Conservation (phyloP, 352 stramenopile species). For the Phytophthora agathidicida region DNA sequence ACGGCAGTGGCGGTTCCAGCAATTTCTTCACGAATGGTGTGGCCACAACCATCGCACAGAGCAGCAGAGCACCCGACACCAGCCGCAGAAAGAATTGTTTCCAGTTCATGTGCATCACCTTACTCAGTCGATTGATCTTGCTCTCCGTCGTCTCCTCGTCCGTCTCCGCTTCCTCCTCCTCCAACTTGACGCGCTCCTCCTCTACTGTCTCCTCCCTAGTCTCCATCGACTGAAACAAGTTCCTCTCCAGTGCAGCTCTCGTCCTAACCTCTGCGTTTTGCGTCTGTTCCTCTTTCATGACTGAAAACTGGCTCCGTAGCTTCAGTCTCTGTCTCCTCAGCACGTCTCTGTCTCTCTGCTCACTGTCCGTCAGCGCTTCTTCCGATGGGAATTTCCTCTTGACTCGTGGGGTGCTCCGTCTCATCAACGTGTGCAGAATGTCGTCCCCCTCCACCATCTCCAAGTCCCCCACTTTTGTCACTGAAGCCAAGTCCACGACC, state of each 20-base stretch:
- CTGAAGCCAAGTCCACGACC: constrained; percentile 51
- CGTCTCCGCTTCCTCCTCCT: constrained; percentile 47
- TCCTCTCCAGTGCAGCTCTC: constrained; percentile 2
- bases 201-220: constrained; percentile 6
- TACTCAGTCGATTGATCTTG: constrained; percentile 36
- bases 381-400: constrained; percentile 61
- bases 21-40: constrained; percentile 47
- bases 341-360: constrained; percentile 55
- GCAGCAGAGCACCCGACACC: constrained; percentile 29
- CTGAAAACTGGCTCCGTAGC: constrained; percentile 45
- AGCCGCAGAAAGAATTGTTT: constrained; percentile 46
- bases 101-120: constrained; percentile 50
- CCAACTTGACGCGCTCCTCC: constrained; percentile 23
- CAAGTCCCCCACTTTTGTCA: constrained; percentile 41
- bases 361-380: constrained; percentile 43
- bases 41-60: constrained; percentile 51
- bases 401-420: constrained; percentile 44
- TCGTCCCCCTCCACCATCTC: constrained; percentile 73
- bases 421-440: constrained; percentile 61
- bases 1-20: constrained; percentile 42
- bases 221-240: constrained; percentile 1
- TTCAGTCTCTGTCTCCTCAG: no score
- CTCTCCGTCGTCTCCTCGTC: constrained; percentile 60
- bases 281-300: constrained; percentile 33
- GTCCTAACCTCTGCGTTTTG: background rate